Conservation (phyloP, 176 grass and related monocot species). For the Musa troglodytarum region DNA sequence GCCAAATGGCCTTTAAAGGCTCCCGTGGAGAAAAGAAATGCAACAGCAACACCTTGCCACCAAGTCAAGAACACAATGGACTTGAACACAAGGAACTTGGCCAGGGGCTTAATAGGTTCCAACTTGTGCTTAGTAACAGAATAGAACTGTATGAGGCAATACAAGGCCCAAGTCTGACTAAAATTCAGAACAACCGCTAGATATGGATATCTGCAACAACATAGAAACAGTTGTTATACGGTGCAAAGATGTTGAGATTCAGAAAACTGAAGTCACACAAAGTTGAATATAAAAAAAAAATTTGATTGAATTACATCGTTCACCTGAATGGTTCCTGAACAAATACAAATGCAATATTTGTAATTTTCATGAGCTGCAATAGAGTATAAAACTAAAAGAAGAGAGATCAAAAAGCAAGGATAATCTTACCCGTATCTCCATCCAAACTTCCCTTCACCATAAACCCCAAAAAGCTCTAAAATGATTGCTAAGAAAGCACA, state of each 20-base stretch:
- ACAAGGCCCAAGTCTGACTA: slow-evolving; percentile 96
- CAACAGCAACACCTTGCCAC: slow-evolving; percentile 97
- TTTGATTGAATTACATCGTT: neutral
- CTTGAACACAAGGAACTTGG: slow-evolving; percentile 98
- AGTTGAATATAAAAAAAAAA: neutral
- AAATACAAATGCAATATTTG: neutral
- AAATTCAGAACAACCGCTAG: slow-evolving; percentile 91
- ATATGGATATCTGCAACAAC: slow-evolving; percentile 83
- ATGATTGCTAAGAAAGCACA: slow-evolving; percentile 88
- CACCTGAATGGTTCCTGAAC: neutral
- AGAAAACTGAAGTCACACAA: neutral
- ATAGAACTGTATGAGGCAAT: slow-evolving; percentile 97
- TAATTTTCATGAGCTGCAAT: no score
- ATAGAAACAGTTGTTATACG: neutral
- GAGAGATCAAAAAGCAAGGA: neutral
- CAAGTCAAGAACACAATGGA: slow-evolving; percentile 99
- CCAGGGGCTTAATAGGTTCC: slow-evolving; percentile 83
- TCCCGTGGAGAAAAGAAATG: slow-evolving; percentile 89
- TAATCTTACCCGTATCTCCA: slow-evolving; percentile 89
- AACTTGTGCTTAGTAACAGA: slow-evolving; percentile 85
- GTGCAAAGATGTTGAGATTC: neutral
- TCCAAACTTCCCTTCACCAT: slow-evolving; percentile 91
- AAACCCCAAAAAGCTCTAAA: slow-evolving; percentile 73
- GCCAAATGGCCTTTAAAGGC: slow-evolving; percentile 86
- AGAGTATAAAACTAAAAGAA: no score